phyloP scores from a whole-genome alignment of 2,329 filamentous ascomycete species.

The Paradendryphiella salina region DNA sequence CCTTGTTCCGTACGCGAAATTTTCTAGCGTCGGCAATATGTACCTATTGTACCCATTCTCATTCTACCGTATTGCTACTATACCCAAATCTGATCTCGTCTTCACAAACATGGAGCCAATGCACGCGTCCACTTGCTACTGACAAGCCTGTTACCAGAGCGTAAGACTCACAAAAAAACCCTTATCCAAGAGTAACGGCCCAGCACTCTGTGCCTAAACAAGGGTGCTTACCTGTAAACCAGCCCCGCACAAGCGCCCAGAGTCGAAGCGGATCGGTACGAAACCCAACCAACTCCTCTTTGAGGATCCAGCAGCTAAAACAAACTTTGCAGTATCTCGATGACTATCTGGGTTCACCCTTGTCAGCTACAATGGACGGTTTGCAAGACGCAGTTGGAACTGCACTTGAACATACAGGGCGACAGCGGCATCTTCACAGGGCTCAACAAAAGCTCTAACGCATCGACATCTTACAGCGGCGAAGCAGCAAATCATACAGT shows the following conservation, averaged over 20 bases:
- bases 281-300: slow-evolving; percentile 13
- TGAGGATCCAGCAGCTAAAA: slow-evolving; percentile 9
- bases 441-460: slow-evolving; percentile 6
- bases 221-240: slow-evolving; percentile 4
- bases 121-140: slow-evolving; percentile 1
- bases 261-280: slow-evolving; percentile 25
- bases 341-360: background rate
- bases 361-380: background rate
- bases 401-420: background rate
- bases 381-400: background rate
- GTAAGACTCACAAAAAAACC: slow-evolving; percentile 8
- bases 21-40: slow-evolving; percentile 7
- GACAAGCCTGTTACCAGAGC: slow-evolving; percentile 6
- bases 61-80: slow-evolving; percentile 9
- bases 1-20: background rate
- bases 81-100: slow-evolving; percentile 15
- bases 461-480: slow-evolving; percentile 2
- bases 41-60: slow-evolving; percentile 6
- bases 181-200: slow-evolving; percentile 1
- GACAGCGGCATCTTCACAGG: background rate
- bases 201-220: slow-evolving; percentile 7
- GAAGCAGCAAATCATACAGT: slow-evolving; percentile 13
- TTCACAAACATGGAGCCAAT: slow-evolving; percentile 5
- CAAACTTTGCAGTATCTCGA: slow-evolving; percentile 2
- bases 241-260: slow-evolving; percentile 10